These are phyloP conservation scores for Moniliophthora roreri DNA, from an alignment of 1,284 basidiomycete species.

Conservation along the genomic window DNA sequence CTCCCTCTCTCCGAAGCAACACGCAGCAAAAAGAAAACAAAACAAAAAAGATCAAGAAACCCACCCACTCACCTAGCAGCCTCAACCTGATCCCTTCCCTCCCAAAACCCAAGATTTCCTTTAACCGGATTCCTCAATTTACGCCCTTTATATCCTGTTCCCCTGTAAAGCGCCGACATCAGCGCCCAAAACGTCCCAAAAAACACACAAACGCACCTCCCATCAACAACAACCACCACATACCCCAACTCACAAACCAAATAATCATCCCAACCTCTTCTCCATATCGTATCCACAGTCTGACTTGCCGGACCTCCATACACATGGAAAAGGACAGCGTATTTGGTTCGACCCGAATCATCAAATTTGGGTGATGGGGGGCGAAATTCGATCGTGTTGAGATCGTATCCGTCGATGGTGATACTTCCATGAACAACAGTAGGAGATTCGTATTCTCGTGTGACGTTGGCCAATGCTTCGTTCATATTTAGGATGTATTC, in stretches of 20 bases:
- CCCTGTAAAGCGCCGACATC: too few species aligned
- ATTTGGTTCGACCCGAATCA: constrained; percentile 87
- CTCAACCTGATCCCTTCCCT: constrained; percentile 86
- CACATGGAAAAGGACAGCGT: constrained; percentile 88
- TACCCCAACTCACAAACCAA: constrained; percentile 83
- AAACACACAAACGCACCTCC: too few species aligned
- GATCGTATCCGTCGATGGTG: constrained; percentile 80
- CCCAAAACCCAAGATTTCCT: constrained; percentile 82
- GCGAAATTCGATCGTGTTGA: constrained; percentile 88
- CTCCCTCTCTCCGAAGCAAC: too few species aligned
- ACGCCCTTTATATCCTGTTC: constrained; percentile 90
- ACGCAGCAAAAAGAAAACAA: too few species aligned
- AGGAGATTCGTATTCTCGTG: constrained; percentile 73
- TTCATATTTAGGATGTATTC: constrained; percentile 75
- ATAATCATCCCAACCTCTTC: constrained; percentile 85
- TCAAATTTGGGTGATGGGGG: constrained; percentile 82
- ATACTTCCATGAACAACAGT: constrained; percentile 72
- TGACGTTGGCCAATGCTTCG: constrained; percentile 61
- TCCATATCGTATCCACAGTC: constrained; percentile 65
- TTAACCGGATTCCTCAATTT: constrained; percentile 81
- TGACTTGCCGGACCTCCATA: constrained; percentile 93
- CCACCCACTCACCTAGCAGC: constrained; percentile 65
- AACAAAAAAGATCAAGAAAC: constrained; percentile 6
- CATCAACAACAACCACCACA: constrained; percentile 86
- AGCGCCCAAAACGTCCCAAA: too few species aligned